Percentiles rank a stretch among this genome's conserved stretches.
Evolutionary conservation across 2,329 filamentous ascomycete species (phyloP).

Genomic region (Beauveria varroae): DNA sequence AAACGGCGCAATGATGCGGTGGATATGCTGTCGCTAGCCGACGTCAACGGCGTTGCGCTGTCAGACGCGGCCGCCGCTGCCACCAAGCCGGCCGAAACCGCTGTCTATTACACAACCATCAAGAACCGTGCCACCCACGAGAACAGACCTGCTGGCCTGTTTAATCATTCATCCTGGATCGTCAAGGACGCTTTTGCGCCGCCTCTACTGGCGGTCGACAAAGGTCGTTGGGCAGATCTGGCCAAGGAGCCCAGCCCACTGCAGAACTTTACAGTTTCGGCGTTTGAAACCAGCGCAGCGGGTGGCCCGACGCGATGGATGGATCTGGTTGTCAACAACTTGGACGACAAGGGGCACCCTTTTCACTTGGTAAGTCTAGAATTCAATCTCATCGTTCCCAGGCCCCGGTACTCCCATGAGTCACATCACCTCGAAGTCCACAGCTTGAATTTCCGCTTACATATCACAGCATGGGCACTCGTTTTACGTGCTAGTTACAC

Average conservation of each 20-base stretch:
- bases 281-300: constrained; percentile 6
- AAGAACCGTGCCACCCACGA: constrained; percentile 15
- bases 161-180: constrained; percentile 18
- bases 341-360: constrained; percentile 41
- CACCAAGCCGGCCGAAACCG: constrained; percentile 5
- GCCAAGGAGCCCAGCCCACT: constrained; percentile 13
- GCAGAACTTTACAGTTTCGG: constrained; percentile 14
- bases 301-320: constrained; percentile 29
- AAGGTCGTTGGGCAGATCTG: constrained; percentile 10
- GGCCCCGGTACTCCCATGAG: no score
- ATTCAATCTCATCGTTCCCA: not conserved
- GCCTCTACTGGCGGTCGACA: constrained; percentile 15
- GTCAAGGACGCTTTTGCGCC: not conserved
- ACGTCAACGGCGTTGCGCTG: not conserved
- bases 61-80: not conserved
- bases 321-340: constrained; percentile 41
- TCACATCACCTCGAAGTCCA: no score
- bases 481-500: constrained; percentile 12
- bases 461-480: constrained; percentile 15
- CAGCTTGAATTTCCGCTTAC: not conserved
- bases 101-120: constrained; percentile 17
- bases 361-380: constrained; percentile 34
- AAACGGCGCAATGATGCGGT: not conserved
- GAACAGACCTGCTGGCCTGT: constrained; percentile 16
- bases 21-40: not conserved